These are phyloP conservation scores for Colletotrichum acutatum DNA, from an alignment of 2,329 filamentous ascomycete genomes.

Conservation along the genomic window DNA sequence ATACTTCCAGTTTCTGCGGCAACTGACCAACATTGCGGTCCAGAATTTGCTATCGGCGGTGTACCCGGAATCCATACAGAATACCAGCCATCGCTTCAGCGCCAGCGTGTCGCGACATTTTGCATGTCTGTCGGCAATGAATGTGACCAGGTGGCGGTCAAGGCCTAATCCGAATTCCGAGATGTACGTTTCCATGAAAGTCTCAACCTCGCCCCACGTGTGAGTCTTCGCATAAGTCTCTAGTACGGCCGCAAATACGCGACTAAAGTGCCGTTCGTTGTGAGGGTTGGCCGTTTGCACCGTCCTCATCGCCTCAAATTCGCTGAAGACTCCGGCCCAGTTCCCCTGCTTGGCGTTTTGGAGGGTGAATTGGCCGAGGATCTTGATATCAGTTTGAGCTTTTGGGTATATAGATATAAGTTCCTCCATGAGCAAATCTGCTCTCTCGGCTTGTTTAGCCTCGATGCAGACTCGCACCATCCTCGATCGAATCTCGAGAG, in stretches of 20 bases:
- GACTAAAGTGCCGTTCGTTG: constrained; percentile 39
- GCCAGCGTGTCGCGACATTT: constrained; percentile 49
- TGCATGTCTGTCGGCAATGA: constrained; percentile 57
- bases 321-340: constrained; percentile 51
- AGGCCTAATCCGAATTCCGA: constrained; percentile 48
- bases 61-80: constrained; percentile 50
- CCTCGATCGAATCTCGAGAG: constrained; percentile 7
- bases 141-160: constrained; percentile 49
- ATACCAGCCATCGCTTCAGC: constrained; percentile 53
- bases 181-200: constrained; percentile 51
- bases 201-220: constrained; percentile 51
- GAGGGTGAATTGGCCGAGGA: constrained; percentile 50
- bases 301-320: constrained; percentile 45
- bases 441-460: constrained; percentile 14
- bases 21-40: constrained; percentile 52
- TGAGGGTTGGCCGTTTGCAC: constrained; percentile 24
- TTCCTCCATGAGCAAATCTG: constrained; percentile 1
- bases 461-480: constrained; percentile 32
- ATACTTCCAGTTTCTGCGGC: constrained; percentile 50
- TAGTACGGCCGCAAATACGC: constrained; percentile 50
- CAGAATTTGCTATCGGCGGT: constrained; percentile 49
- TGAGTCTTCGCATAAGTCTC: constrained; percentile 52
- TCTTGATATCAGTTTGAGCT: constrained; percentile 8
- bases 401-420: constrained; percentile 2
- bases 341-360: constrained; percentile 51